Evolutionary conservation across 1,284 basidiomycete species (phyloP).

Genomic region (Leccinum subrobustum): DNA sequence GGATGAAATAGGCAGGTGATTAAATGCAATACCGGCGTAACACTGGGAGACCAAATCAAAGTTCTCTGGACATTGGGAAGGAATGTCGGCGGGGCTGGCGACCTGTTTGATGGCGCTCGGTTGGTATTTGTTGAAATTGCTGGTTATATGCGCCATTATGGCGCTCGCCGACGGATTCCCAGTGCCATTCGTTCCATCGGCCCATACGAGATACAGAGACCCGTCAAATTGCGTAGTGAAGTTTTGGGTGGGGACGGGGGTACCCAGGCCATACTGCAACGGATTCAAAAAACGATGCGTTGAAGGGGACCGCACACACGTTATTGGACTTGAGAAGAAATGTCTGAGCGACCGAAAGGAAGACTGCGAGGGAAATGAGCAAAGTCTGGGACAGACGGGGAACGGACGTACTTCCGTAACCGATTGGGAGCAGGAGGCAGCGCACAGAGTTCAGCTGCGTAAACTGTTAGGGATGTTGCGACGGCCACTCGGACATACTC

Average conservation of each 20-base stretch:
- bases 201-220: conserved; percentile 59
- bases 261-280: conserved; percentile 62
- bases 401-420: conserved; percentile 45
- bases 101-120: conserved; percentile 47
- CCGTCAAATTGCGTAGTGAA: conserved; percentile 52
- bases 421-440: conserved; percentile 67
- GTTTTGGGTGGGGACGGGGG: conserved; percentile 48
- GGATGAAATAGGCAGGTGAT: conserved; percentile 47
- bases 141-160: conserved; percentile 57
- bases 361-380: conserved; percentile 36
- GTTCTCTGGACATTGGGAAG: conserved; percentile 65
- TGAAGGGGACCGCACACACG: conserved; percentile 17
- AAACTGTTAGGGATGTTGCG: not conserved
- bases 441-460: conserved; percentile 60
- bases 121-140: conserved; percentile 47
- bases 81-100: conserved; percentile 48
- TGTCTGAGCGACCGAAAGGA: conserved; percentile 62
- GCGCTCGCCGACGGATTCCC: conserved; percentile 49
- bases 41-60: conserved; percentile 70
- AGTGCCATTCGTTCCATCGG: conserved; percentile 55
- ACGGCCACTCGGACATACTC: conserved; percentile 32
- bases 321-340: conserved; percentile 52
- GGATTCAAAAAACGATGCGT: conserved; percentile 1
- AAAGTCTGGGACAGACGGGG: not conserved
- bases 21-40: conserved; percentile 68